These are phyloP conservation scores for Puccinia triticina DNA, from an alignment of 1,284 basidiomycete genomes.

Conservation along the genomic window DNA sequence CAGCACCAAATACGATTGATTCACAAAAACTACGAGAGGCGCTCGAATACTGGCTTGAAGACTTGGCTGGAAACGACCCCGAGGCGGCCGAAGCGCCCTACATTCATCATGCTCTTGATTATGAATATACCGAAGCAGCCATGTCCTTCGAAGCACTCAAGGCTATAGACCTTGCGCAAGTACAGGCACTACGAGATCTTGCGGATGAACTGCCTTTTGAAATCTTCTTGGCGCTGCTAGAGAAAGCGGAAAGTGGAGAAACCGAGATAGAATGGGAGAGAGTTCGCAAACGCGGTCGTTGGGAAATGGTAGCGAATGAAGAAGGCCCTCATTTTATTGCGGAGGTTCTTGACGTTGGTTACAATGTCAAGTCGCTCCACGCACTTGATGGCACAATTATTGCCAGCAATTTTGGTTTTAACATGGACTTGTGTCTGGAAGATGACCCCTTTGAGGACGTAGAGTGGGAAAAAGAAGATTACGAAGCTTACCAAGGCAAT, in stretches of 20 bases:
- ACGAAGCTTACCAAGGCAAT: neutral
- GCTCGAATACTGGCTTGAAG: neutral
- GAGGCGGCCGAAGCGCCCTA: neutral
- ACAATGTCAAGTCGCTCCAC: neutral
- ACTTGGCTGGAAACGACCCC: neutral
- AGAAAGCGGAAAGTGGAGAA: neutral
- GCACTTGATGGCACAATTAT: neutral
- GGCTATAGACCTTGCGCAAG: neutral
- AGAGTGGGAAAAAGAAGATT: neutral
- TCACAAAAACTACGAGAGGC: neutral
- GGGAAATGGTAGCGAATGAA: too few relatives aligned
- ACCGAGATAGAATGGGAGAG: neutral
- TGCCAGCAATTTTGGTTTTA: neutral
- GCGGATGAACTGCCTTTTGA: neutral
- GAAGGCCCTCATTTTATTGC: neutral
- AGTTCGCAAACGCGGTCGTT: neutral
- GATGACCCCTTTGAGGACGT: neutral
- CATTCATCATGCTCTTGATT: neutral
- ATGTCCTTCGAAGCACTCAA: neutral
- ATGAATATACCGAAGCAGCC: neutral
- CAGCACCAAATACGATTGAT: neutral
- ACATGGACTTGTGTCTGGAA: neutral
- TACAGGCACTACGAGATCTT: neutral
- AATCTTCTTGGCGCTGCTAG: neutral
- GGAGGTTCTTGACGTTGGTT: neutral